Base-by-base conservation (phyloP, 176 grass and related monocot species). In the Oryza punctata region DNA sequence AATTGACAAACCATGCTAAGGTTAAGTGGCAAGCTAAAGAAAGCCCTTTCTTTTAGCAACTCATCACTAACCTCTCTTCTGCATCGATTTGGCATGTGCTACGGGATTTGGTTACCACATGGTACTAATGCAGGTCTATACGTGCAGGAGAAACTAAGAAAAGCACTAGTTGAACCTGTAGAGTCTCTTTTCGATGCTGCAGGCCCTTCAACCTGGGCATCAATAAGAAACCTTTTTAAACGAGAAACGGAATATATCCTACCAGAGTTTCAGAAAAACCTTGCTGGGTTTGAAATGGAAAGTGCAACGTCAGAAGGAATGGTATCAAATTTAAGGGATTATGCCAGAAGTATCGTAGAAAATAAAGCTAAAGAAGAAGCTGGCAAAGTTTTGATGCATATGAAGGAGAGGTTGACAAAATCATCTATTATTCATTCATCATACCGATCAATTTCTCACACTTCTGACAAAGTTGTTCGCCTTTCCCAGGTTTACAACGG, bases 331-430 rank as follows among this genome's bases (percentile, higher is more conserved):
- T 72, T 99, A 75, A 89, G 67, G 82, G 87, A 94, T 75, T 93
- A 90, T 76, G 90, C 85, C 16, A 83, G 50, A 83, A 88, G 87
- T 84, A 68, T 99, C 10, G 89, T 99, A 37, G 89, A 94, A 85
- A 96, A 92, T 83, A 96, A 99, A 88, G 91, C 96, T 70, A 99
- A 52, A 87, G 96, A 96, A 47, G 96, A 99, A 88, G 87, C 93
- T 75, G 83, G 77, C 75, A 96, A 96, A 92, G 91, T 87, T 88
- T 79, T 99, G 78, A 96, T 96, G 38, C 89, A 93, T 78, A 99
- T 96, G 96, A 99, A 99, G 87, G 96, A 96, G 70, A 96, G 96
- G 96, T 98, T 70, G 60, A 29, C 69, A 54, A 83, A 90, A 26
- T 69, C 74, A 12, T 67, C 32, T 64, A 12, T 69, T 78, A 16